phyloP scores from a whole-genome alignment of 495 filamentous ascomycete species.

The Penicillium malachiteum region DNA sequence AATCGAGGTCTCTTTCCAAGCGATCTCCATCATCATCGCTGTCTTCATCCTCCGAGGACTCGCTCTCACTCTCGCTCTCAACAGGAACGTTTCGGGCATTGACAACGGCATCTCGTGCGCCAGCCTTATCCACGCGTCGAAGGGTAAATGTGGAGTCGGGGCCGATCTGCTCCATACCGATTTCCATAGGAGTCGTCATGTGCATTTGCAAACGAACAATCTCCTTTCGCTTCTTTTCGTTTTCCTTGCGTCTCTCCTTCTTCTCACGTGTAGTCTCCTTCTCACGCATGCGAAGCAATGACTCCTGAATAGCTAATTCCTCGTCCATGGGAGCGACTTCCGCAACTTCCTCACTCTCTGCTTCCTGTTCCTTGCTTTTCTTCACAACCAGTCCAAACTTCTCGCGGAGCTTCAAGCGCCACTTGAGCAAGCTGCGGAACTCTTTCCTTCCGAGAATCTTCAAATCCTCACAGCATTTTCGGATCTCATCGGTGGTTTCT shows the following conservation, averaged over 20 bases:
- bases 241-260: constrained; percentile 75
- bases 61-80: constrained; percentile 56
- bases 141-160: constrained; percentile 81
- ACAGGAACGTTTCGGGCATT: constrained; percentile 72
- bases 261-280: constrained; percentile 72
- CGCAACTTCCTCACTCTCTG: constrained; percentile 70
- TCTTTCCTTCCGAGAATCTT: constrained; percentile 92
- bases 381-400: constrained; percentile 78
- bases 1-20: constrained; percentile 81
- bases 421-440: constrained; percentile 88
- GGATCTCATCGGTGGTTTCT: constrained; percentile 90
- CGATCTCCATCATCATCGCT: constrained; percentile 77
- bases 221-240: constrained; percentile 86
- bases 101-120: constrained; percentile 65
- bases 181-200: constrained; percentile 94
- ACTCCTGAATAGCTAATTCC: constrained; percentile 83
- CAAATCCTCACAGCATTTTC: constrained; percentile 80
- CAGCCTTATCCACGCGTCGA: constrained; percentile 72
- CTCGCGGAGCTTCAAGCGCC: constrained; percentile 87
- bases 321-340: constrained; percentile 89
- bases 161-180: constrained; percentile 88
- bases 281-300: constrained; percentile 77
- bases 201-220: constrained; percentile 93
- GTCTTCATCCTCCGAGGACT: constrained; percentile 58
- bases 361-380: constrained; percentile 41